Evolutionary conservation across 2,329 filamentous ascomycete species (phyloP).

Genomic region (Nemania sp.): DNA sequence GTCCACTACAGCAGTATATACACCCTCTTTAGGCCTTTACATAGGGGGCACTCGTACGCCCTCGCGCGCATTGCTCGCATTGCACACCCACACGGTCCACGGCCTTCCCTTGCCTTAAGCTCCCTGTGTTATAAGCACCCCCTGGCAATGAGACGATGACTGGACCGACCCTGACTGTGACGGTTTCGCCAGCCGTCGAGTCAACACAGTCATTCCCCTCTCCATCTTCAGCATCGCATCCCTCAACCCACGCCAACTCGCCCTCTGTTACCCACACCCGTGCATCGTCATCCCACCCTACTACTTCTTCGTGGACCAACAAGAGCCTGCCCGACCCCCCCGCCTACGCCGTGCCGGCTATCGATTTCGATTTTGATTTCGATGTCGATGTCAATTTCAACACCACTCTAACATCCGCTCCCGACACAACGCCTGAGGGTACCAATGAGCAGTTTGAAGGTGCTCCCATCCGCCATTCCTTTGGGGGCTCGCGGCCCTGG

Average conservation of each 20-base stretch:
- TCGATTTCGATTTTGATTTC: constrained; percentile 57
- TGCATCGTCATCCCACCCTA: constrained; percentile 32
- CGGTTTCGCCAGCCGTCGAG: constrained; percentile 56
- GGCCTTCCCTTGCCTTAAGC: not conserved
- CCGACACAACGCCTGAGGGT: constrained; percentile 43
- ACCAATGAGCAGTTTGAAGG: constrained; percentile 48
- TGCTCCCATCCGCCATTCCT: constrained; percentile 40
- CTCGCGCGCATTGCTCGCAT: not conserved
- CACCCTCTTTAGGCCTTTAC: not conserved
- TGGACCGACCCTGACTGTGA: constrained; percentile 56
- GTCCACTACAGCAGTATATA: not conserved
- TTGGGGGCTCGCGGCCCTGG: constrained; percentile 46
- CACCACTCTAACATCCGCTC: constrained; percentile 57
- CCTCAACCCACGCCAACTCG: constrained; percentile 41
- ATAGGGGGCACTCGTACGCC: not conserved
- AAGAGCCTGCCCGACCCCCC: constrained; percentile 55
- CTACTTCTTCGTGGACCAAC: constrained; percentile 46
- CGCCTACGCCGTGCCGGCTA: constrained; percentile 64
- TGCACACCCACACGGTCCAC: not conserved
- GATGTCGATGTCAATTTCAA: constrained; percentile 55
- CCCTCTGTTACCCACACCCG: constrained; percentile 34
- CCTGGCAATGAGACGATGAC: constrained; percentile 60
- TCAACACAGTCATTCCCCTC: constrained; percentile 52
- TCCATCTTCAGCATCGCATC: constrained; percentile 47
- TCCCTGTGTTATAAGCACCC: constrained; percentile 5